Evolutionary conservation across 345 rosid genomes (phyloP).

Genomic region (Rhodamnia argentea): DNA sequence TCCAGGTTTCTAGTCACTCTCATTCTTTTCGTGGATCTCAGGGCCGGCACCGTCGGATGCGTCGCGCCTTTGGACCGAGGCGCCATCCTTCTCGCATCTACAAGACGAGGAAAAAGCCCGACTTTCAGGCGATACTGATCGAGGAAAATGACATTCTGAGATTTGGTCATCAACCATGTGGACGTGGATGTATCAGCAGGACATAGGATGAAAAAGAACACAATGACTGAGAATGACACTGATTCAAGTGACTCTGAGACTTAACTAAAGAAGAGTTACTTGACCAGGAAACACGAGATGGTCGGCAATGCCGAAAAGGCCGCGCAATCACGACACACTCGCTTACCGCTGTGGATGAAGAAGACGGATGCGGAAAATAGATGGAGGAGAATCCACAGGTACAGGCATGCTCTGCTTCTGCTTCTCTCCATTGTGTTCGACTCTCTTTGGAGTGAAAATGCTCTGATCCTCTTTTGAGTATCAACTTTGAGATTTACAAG

Average conservation of each 20-base stretch:
- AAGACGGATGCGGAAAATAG: neutral
- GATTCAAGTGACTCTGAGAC: neutral
- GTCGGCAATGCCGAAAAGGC: neutral
- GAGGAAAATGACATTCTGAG: neutral
- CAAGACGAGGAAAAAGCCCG: neutral
- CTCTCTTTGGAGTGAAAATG: neutral
- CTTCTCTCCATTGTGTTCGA: neutral
- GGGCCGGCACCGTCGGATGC: neutral
- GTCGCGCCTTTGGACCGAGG: neutral
- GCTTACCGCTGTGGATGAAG: neutral
- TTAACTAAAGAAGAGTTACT: neutral
- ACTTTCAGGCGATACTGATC: neutral
- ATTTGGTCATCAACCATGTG: neutral
- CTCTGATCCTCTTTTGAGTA: neutral
- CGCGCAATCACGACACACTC: neutral
- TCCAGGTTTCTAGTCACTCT: neutral
- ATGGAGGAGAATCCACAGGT: neutral
- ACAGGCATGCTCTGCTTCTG: neutral
- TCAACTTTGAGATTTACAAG: neutral
- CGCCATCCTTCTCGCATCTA: neutral
- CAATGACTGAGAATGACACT: neutral
- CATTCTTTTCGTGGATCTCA: neutral
- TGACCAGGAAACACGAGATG: neutral
- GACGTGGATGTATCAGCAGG: neutral
- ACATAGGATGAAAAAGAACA: neutral